A percentile compares a stretch with the other conserved stretches of the same genome.
Evolutionary conservation across 2,329 filamentous ascomycete genomes (phyloP).

Genomic region (Aspergillus viridinutans): DNA sequence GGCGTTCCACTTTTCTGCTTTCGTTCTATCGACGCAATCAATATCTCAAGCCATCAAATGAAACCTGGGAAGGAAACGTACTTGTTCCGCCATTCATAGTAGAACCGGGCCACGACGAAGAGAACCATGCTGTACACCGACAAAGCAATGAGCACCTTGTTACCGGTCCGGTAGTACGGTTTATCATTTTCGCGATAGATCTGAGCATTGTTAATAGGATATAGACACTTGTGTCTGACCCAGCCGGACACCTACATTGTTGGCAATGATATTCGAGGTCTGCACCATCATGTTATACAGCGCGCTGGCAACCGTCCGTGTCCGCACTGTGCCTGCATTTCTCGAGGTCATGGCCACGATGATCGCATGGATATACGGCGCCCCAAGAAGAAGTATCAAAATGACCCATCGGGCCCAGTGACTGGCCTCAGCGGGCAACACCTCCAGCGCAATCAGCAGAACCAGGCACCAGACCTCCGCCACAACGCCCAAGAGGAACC

Average conservation of each 20-base stretch:
- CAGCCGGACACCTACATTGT: constrained; percentile 28
- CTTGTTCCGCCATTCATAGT: constrained; percentile 41
- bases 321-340: constrained; percentile 42
- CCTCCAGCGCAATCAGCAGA: constrained; percentile 49
- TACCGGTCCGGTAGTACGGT: constrained; percentile 56
- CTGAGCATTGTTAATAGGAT: constrained; percentile 27
- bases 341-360: constrained; percentile 44
- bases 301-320: constrained; percentile 41
- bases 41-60: background rate
- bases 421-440: constrained; percentile 44
- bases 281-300: constrained; percentile 47
- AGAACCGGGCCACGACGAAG: constrained; percentile 45
- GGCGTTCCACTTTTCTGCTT: constrained; percentile 35
- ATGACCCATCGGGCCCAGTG: constrained; percentile 53
- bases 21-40: constrained; percentile 21
- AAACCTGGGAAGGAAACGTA: constrained; percentile 16
- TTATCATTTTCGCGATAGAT: constrained; percentile 54
- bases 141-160: constrained; percentile 54
- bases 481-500: constrained; percentile 51
- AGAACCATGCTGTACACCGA: constrained; percentile 46
- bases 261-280: constrained; percentile 37
- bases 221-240: background rate
- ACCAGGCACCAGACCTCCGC: constrained; percentile 52
- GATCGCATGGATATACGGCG: constrained; percentile 58
- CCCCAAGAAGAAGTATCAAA: constrained; percentile 51